Evolutionary conservation across 768 basidiomycete genomes (phyloP), one percentile per base, ranked within the genome.

Genomic region (Thelephora aurantiotincta): DNA sequence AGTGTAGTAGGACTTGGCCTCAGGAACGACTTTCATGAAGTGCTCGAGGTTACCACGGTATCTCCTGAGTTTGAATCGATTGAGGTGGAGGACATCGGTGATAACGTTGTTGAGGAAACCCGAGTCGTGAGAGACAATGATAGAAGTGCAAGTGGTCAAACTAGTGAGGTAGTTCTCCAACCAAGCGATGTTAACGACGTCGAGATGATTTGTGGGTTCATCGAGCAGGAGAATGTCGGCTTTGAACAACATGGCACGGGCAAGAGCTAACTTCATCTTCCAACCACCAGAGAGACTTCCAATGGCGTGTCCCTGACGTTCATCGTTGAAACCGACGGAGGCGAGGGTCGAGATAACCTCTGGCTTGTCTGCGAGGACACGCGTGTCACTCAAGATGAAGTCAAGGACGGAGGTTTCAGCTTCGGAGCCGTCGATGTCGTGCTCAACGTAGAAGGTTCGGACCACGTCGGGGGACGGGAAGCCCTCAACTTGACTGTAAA

Each of bases 221-320:
- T 96, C 92, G 54, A 94, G 86, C 22, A 96, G 70, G 45, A 97
- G 80, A 60, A 97, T 97, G 60, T 97, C 93, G 52, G 93, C 93
- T 72, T 85, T 88, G 85, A 97, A 97, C 41, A 97, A 75, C 80
- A 97, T 94, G 44, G 93, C 93, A 52, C 93, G 80, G 50, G 93
- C 93, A 51, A 97, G 79, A 35, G 93, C 93, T 53, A 97, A 82
- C 77, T 96, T 97, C 93, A 97, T 97, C 78, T 97, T 97, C 93
- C 93, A 96, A 73, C 93, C 93, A 77, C 93, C 93, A 38, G 93
- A 97, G 35, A 97, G 71, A 50, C 80, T 80, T 54, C 92, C 89
- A 54, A 96, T 96, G 35, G 89, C 68, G 52, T 85, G 74, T 54
- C 68, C 71, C 68, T 96, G 93, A 54, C 92, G 82, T 58, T 81